Evolutionary conservation across 139 green algal genomes (phyloP).

Genomic region (Tetraselmis striata): DNA sequence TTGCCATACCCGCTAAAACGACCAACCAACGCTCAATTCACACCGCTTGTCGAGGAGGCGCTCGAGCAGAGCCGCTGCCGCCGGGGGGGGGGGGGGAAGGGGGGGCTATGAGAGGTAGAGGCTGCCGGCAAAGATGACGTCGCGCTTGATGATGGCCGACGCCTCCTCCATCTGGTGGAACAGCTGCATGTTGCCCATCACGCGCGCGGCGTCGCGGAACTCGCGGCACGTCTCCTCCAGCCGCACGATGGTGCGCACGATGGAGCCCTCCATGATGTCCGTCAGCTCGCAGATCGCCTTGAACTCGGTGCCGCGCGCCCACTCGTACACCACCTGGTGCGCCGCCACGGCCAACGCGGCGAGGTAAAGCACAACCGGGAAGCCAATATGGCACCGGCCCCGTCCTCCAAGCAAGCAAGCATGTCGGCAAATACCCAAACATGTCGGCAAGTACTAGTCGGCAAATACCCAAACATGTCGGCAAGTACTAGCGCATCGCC

Average conservation of each 20-base stretch:
- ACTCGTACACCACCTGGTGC: slow-evolving; percentile 89
- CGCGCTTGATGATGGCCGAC: slow-evolving; percentile 79
- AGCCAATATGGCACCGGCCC: no score
- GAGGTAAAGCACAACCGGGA: no score
- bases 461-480: no score
- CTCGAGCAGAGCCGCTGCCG: no score
- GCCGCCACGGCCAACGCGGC: neutral
- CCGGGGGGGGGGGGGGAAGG: no score
- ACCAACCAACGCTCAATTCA: no score
- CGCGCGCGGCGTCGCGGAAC: slow-evolving; percentile 69
- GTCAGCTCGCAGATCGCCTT: slow-evolving; percentile 81
- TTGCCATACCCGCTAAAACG: no score
- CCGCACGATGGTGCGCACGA: slow-evolving; percentile 84
- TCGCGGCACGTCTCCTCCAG: slow-evolving; percentile 81
- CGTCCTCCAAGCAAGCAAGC: no score
- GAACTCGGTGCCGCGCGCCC: slow-evolving; percentile 87
- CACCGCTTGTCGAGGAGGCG: no score
- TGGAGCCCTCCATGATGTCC: slow-evolving; percentile 88
- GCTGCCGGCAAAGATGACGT: slow-evolving; percentile 92
- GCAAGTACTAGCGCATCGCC: no score
- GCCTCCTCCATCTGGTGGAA: slow-evolving; percentile 86
- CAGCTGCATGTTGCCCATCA: slow-evolving; percentile 90
- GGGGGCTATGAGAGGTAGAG: slow-evolving; percentile 78
- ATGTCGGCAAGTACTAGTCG: no score
- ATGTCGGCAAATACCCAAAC: no score